These are phyloP conservation scores for Gossypium schwendimanii DNA, from an alignment of 441 rosid species.

Conservation along the genomic window DNA sequence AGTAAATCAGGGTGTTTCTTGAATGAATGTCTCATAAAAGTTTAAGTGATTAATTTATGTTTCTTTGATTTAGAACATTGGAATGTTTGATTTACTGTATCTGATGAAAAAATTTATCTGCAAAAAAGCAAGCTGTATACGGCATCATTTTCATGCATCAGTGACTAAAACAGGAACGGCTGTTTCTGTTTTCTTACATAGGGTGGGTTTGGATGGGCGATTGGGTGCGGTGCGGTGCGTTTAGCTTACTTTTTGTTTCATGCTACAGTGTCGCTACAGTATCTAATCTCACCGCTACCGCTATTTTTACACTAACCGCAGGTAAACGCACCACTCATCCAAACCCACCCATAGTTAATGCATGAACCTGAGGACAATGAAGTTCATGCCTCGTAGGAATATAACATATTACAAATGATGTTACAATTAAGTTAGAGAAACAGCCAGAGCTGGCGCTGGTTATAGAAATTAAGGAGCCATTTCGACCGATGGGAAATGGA, in stretches of 20 bases:
- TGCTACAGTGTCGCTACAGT: no score
- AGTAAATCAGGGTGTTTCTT: no score
- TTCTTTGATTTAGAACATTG: neutral
- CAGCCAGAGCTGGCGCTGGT: neutral
- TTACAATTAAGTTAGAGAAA: neutral
- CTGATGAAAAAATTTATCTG: neutral
- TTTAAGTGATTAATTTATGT: no score
- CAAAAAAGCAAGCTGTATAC: neutral
- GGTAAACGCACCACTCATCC: no score
- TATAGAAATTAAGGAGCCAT: neutral
- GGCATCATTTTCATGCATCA: neutral
- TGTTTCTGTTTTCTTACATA: neutral
- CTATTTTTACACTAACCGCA: no score
- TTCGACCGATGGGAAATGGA: no score
- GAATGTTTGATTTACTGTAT: neutral
- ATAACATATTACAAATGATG: neutral
- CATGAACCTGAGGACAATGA: slow-evolving; percentile 1
- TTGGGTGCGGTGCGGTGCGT: no score
- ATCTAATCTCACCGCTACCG: no score
- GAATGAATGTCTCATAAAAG: no score
- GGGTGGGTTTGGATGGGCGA: no score
- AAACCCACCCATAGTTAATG: no score
- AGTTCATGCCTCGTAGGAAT: neutral
- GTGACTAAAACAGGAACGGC: neutral
- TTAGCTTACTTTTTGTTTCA: no score